Evolutionary conservation across 257 asterid genomes (phyloP).

Genomic region (Penstemon davidsonii): DNA sequence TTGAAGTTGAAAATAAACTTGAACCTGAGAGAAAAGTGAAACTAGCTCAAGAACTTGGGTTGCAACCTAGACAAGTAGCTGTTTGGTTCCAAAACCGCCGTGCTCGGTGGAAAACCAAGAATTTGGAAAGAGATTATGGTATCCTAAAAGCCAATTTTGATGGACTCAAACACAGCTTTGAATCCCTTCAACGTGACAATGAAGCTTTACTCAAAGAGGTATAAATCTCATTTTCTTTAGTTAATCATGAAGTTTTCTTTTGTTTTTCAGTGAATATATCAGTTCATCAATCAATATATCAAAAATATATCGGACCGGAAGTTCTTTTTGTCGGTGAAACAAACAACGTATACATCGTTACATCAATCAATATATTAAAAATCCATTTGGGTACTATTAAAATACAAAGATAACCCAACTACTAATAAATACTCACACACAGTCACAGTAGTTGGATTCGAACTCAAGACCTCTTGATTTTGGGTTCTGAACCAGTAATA

Average conservation of each 20-base stretch:
- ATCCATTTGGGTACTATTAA: too few species aligned
- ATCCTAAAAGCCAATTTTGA: slow-evolving; percentile 71
- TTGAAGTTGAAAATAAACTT: slow-evolving; percentile 87
- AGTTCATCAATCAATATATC: too few species aligned
- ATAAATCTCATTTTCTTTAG: not conserved
- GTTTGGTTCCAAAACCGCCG: slow-evolving; percentile 97
- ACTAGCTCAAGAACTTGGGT: slow-evolving; percentile 78
- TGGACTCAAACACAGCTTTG: slow-evolving; percentile 56
- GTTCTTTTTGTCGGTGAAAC: too few species aligned
- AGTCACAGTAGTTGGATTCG: too few species aligned
- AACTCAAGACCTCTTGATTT: too few species aligned
- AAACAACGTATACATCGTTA: too few species aligned
- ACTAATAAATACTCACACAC: too few species aligned
- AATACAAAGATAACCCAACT: too few species aligned
- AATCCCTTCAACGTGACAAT: slow-evolving; percentile 57
- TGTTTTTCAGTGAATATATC: too few species aligned
- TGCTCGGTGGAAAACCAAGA: slow-evolving; percentile 90
- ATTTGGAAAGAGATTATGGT: slow-evolving; percentile 75
- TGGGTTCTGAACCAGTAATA: too few species aligned
- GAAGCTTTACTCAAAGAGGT: slow-evolving; percentile 69
- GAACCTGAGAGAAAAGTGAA: slow-evolving; percentile 88
- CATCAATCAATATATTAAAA: too few species aligned
- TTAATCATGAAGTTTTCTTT: not conserved
- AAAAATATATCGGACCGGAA: too few species aligned
- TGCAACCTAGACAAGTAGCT: slow-evolving; percentile 95